A percentile compares a stretch with the other conserved stretches of the same genome.
These are phyloP conservation scores for Tricholoma matsutake DNA, from an alignment of 768 basidiomycete genomes.

Conservation along the genomic window DNA sequence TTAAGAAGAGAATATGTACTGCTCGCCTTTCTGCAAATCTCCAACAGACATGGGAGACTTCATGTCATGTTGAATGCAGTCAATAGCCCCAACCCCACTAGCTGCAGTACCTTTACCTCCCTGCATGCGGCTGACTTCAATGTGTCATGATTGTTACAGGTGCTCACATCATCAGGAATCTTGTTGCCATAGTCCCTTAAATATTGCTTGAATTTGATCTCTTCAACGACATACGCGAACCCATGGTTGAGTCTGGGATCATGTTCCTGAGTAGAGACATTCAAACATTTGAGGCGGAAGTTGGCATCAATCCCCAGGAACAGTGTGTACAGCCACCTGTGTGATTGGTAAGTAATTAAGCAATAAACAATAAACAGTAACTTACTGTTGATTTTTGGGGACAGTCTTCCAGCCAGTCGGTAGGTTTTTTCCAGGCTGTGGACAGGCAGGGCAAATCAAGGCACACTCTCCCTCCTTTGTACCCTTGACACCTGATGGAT, in stretches of 20 bases:
- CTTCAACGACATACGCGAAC: no score
- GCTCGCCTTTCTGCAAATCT: constrained; percentile 1
- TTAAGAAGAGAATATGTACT: constrained; percentile 10
- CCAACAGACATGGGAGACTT: background rate
- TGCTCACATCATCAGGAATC: no score
- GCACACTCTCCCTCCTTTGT: constrained; percentile 19
- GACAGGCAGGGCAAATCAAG: constrained; percentile 20
- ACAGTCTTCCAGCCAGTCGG: constrained; percentile 16
- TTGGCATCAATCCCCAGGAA: constrained; percentile 4
- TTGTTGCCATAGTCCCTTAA: no score
- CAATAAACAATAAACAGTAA: background rate
- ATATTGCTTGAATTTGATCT: constrained; percentile 9
- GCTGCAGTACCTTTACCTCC: no score
- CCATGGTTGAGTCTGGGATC: no score
- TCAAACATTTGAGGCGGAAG: constrained; percentile 20
- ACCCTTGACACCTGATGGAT: constrained; percentile 8
- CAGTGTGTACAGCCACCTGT: background rate
- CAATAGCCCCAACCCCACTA: no score
- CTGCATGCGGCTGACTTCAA: no score
- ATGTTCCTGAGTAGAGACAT: constrained; percentile 10
- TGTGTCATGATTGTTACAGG: no score
- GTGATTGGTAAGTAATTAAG: background rate
- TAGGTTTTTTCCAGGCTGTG: constrained; percentile 15
- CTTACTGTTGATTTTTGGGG: background rate
- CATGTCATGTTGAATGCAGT: no score